Conservation (phyloP, 371 early-diverging fungal species). For the Vittaforma corneae region DNA sequence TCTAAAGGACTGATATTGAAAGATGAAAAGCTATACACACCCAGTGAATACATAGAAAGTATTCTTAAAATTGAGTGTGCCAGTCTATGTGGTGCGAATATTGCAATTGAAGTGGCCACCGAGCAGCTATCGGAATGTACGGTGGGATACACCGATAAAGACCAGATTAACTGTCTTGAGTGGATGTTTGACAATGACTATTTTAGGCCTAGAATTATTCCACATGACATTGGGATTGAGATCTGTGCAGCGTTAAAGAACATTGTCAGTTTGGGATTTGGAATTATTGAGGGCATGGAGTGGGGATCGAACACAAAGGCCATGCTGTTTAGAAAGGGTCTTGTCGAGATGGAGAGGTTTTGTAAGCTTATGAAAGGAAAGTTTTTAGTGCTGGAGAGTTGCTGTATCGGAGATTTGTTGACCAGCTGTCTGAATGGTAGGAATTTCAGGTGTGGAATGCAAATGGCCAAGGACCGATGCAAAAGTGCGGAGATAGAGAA, state of each 20-base stretch:
- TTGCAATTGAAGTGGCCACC: slow-evolving; percentile 83
- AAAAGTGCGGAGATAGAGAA: slow-evolving; percentile 63
- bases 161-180: too few species aligned
- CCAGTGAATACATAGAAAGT: slow-evolving; percentile 72
- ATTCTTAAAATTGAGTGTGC: slow-evolving; percentile 66
- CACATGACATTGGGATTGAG: slow-evolving; percentile 79
- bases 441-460: slow-evolving; percentile 69
- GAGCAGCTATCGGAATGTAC: slow-evolving; percentile 87
- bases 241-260: slow-evolving; percentile 94
- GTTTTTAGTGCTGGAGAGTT: slow-evolving; percentile 79
- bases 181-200: slow-evolving; percentile 74
- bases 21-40: slow-evolving; percentile 66
- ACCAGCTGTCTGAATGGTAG: slow-evolving; percentile 89
- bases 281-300: slow-evolving; percentile 73
- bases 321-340: slow-evolving; percentile 82
- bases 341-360: slow-evolving; percentile 85
- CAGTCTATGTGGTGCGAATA: slow-evolving; percentile 91
- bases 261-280: slow-evolving; percentile 89
- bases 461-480: background rate
- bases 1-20: slow-evolving; percentile 63
- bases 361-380: slow-evolving; percentile 67
- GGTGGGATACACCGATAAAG: slow-evolving; percentile 62
- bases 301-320: slow-evolving; percentile 84
- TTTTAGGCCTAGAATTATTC: slow-evolving; percentile 65
- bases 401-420: slow-evolving; percentile 76